Evolutionary conservation across 345 rosid genomes (phyloP), one percentile per base, ranked within the genome.

Genomic region (Gossypium thurberi): DNA sequence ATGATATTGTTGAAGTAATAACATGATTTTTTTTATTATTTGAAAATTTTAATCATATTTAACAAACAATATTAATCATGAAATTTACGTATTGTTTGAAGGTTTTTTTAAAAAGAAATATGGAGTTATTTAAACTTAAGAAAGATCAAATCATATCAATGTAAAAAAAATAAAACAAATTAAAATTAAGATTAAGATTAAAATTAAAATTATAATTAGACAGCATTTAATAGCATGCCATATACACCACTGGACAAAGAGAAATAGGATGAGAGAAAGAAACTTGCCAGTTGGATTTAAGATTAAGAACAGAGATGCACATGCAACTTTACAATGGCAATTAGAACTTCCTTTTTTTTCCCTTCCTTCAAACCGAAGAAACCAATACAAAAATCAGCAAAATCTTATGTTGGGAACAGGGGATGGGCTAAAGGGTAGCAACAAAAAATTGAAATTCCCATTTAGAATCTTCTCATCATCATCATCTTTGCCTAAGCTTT

Each of bases 341-440:
- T 64, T 28, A 72, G 28, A 61, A 61, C 10, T n/a, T 4, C 2
- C 26, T 26, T 17, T 28, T 28, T 4, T 33, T 5, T 7, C 40
- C 40, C 61, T 75, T 75, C 40, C 72, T 81, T 81, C 72, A 60
- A 57, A 71, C 23, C 17, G 69, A 75, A 75, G 81, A 44, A 81
- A 75, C 68, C 59, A 56, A 72, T 68, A 72, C 56, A 25, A 78
- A 67, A 61, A 15, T 44, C 43, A 55, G 67, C 44, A 52, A 75
- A 76, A 76, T 69, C 70, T 17, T 25, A 73, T 53, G 42, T 15
- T 20, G 53, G 67, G 73, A 33, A 15, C 21, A 63, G 66, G 48
- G 57, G 60, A 7, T 17, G 40, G 40, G 40, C 40, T 33, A 5
- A 10, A 10, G 48, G 48, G 48, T 8, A 8, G 11, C 48, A 12